Evolutionary conservation across 441 rosid species (phyloP).

Genomic region (Eutrema salsugineum): DNA sequence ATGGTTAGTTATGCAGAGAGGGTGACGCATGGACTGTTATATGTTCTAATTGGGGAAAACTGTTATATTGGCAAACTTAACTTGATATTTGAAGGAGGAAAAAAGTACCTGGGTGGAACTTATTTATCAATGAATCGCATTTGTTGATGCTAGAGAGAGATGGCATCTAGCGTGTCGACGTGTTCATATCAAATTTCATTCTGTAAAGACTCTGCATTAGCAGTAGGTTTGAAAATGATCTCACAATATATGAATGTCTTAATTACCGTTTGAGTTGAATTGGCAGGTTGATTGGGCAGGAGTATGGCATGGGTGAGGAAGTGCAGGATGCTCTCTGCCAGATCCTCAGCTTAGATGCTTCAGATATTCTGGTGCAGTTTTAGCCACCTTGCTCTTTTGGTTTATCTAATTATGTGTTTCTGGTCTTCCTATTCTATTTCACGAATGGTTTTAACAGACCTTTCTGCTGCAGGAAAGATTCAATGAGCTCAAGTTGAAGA

Average conservation of each 20-base stretch:
- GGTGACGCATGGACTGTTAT: neutral
- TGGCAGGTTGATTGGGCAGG: slow-evolving; percentile 75
- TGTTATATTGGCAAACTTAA: neutral
- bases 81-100: neutral
- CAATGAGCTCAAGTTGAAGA: slow-evolving; percentile 50
- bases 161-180: neutral
- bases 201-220: neutral
- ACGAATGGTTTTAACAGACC: slow-evolving; percentile 20
- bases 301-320: slow-evolving; percentile 67
- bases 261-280: slow-evolving; percentile 15
- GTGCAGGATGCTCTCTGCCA: slow-evolving; percentile 54
- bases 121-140: neutral
- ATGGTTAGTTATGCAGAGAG: slow-evolving; percentile 46
- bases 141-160: neutral
- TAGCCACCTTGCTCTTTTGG: slow-evolving; percentile 9
- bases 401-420: slow-evolving; percentile 1
- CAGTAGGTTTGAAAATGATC: neutral
- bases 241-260: too few relatives aligned
- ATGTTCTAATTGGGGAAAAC: neutral
- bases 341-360: slow-evolving; percentile 54
- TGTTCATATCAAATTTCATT: neutral
- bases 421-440: slow-evolving; percentile 12
- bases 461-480: slow-evolving; percentile 67
- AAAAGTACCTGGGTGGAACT: neutral
- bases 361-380: slow-evolving; percentile 59